A percentile compares a stretch with the other conserved stretches of the same genome.
Evolutionary conservation across 2,329 filamentous ascomycete genomes (phyloP).

Genomic region (Orbilia javanica): DNA sequence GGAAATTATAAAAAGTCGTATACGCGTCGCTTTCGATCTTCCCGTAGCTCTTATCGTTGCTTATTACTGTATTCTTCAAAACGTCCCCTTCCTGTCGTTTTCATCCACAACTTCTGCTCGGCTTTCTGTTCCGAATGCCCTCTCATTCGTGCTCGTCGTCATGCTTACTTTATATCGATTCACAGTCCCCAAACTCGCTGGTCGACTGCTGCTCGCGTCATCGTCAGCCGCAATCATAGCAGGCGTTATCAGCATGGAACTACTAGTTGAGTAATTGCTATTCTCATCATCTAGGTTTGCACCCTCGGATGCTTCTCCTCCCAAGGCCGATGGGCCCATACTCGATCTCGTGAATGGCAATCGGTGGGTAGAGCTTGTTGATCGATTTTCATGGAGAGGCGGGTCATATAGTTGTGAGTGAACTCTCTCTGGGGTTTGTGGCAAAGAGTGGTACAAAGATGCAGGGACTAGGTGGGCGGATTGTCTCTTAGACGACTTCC

Average conservation of each 20-base stretch:
- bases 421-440: constrained; percentile 48
- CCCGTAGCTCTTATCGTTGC: neutral
- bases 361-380: constrained; percentile 63
- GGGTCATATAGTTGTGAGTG: constrained; percentile 46
- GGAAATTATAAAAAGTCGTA: constrained; percentile 11
- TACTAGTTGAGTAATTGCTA: constrained; percentile 49
- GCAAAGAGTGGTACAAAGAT: constrained; percentile 38
- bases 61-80: constrained; percentile 6
- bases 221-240: constrained; percentile 49
- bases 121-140: constrained; percentile 47
- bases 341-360: constrained; percentile 64
- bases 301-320: constrained; percentile 24
- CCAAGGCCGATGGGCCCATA: neutral
- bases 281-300: constrained; percentile 19
- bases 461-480: constrained; percentile 64
- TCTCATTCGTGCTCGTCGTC: constrained; percentile 44
- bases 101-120: constrained; percentile 55
- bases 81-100: constrained; percentile 10
- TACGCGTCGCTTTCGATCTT: constrained; percentile 1
- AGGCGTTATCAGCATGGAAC: constrained; percentile 47
- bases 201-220: constrained; percentile 42
- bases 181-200: constrained; percentile 48
- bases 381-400: constrained; percentile 47
- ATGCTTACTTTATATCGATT: constrained; percentile 48
- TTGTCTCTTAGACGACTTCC: constrained; percentile 78